Evolutionary conservation across 805 yeast species (phyloP).

Genomic region (Tanozyma kutaoensis): DNA sequence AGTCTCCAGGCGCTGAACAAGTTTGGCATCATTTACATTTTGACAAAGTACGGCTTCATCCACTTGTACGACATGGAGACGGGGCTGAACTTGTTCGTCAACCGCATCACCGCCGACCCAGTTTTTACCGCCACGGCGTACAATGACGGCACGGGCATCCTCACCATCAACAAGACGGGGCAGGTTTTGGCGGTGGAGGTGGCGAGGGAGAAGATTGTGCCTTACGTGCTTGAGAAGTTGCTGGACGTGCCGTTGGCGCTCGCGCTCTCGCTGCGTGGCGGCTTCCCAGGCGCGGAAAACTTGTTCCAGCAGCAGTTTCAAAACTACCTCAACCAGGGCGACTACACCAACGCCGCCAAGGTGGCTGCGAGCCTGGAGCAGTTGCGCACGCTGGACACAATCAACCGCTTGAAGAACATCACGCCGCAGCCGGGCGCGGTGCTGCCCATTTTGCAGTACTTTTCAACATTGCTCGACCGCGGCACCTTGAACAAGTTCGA

Average conservation of each 20-base stretch:
- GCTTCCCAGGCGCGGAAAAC: slow-evolving; percentile 93
- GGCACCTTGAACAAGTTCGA: slow-evolving; percentile 89
- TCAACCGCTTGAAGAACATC: slow-evolving; percentile 78
- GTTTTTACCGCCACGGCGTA: slow-evolving; percentile 80
- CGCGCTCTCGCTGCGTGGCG: slow-evolving; percentile 86
- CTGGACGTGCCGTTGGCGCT: slow-evolving; percentile 81
- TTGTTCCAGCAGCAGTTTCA: slow-evolving; percentile 88
- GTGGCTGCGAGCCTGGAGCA: slow-evolving; percentile 93
- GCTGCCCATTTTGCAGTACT: slow-evolving; percentile 87
- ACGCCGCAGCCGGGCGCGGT: slow-evolving; percentile 92
- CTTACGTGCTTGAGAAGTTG: slow-evolving; percentile 77
- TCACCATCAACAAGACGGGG: slow-evolving; percentile 90
- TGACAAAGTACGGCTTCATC: slow-evolving; percentile 93
- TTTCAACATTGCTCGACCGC: slow-evolving; percentile 80
- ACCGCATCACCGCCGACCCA: slow-evolving; percentile 91
- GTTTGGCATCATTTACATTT: slow-evolving; percentile 77
- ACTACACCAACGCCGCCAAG: slow-evolving; percentile 86
- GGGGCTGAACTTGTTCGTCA: slow-evolving; percentile 85
- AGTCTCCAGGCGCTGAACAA: slow-evolving; percentile 74
- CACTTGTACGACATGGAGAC: slow-evolving; percentile 91
- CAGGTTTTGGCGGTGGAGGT: slow-evolving; percentile 90
- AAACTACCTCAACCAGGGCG: slow-evolving; percentile 68
- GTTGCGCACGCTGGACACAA: slow-evolving; percentile 88
- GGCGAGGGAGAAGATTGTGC: slow-evolving; percentile 71
- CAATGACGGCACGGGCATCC: slow-evolving; percentile 65